Evolutionary conservation across 139 green algal genomes (phyloP), one percentile per base, ranked within the genome.

Genomic region (Chlorella sp.): DNA sequence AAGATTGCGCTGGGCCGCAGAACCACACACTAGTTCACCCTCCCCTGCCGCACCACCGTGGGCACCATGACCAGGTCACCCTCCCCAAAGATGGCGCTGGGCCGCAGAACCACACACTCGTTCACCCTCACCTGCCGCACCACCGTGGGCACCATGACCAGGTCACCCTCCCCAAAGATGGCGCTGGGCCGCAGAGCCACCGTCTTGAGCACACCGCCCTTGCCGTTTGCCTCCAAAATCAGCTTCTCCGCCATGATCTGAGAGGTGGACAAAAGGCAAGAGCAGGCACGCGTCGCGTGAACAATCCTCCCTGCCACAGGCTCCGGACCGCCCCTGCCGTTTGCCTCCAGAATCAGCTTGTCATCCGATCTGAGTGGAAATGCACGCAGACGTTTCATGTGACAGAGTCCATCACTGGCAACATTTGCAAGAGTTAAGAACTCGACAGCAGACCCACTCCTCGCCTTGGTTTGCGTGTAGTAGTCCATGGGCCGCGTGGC

Each of bases 121-220:
- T n/a, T n/a, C n/a, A n/a, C n/a, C n/a, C n/a, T n/a, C 66, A 71
- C 70, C 67, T 82, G 64, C 30, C 67, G 73, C 27, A 73, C 33
- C 27, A 72, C 31, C 32, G 86, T 93, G 22, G 92, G 91, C 65
- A 96, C 86, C 42, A 93, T 83, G 30, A 97, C 82, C 1, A 70
- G 79, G 80, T 97, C 92, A 26, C 86, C 77, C 74, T 96, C 90
- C 1, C 92, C 92, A 83, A 97, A 97, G 71, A 97, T 95, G 62
- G 88, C 90, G 30, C 78, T 90, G 55, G 92, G 92, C 2, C 92
- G 83, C 67, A 97, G 79, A 3, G 92, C 88, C 1, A 80, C 75
- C 0, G 87, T 92, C 23, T 78, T 73, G 62, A 96, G 67, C n/a
- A n/a, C n/a, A 34, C 67, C 78, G 27, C 72, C 80, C 31, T 71